These are phyloP conservation scores for Lentinula novae-zelandiae DNA, from an alignment of 1,284 basidiomycete genomes.

Conservation along the genomic window DNA sequence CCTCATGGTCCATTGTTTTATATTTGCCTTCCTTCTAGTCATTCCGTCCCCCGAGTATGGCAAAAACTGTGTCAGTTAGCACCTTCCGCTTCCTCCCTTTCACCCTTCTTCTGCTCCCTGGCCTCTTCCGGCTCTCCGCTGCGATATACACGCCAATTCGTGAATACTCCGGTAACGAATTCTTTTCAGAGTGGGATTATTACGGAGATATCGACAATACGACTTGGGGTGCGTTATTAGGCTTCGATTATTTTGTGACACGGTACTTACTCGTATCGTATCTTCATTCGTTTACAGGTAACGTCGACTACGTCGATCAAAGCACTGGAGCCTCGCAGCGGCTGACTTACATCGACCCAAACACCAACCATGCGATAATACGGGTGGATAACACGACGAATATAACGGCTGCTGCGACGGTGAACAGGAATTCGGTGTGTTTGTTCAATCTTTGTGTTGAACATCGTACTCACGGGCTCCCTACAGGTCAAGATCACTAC, in stretches of 20 bases:
- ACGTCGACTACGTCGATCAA: conserved; percentile 22
- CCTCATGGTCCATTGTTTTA: neutral
- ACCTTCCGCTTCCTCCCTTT: no score
- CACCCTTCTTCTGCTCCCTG: neutral
- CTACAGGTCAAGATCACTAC: conserved; percentile 48
- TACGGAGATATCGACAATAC: conserved; percentile 58
- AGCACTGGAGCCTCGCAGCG: conserved; percentile 30
- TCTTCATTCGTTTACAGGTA: conserved; percentile 9
- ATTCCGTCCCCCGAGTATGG: no score
- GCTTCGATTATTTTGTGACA: neutral
- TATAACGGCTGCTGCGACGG: conserved; percentile 31
- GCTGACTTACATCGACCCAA: conserved; percentile 40
- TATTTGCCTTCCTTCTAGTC: neutral
- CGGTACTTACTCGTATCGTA: neutral
- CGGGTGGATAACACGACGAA: conserved; percentile 42
- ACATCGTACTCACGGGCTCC: neutral
- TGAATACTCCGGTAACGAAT: conserved; percentile 48
- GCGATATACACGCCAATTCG: conserved; percentile 39
- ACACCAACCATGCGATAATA: conserved; percentile 44
- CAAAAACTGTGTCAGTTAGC: no score
- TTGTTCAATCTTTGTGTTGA: neutral
- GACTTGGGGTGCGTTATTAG: conserved; percentile 47
- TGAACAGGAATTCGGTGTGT: conserved; percentile 46
- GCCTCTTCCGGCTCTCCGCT: neutral
- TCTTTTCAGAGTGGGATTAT: conserved; percentile 61